Evolutionary conservation across 331 rosid species (phyloP), one percentile per base, ranked within the genome.

Genomic region (Rhamnella rubrinervis): DNA sequence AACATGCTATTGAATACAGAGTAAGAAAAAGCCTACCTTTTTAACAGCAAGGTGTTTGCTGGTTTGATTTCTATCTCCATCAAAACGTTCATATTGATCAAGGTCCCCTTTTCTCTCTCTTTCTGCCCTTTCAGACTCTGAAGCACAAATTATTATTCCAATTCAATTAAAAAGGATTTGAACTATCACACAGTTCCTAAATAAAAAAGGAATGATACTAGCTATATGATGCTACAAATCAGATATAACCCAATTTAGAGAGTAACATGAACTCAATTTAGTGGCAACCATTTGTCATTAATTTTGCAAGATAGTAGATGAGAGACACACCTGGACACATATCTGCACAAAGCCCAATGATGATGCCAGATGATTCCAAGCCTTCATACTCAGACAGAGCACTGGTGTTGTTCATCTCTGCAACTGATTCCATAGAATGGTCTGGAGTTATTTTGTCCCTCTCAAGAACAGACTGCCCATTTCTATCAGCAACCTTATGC

Each of bases 41-140:
- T 91, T 95, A 57, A 95, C 96, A 44, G 98, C 97, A 78, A 95
- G 96, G 68, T 74, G 63, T 70, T 84, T 75, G 85, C 82, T 83
- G 70, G 97, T 91, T 39, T 89, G 90, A 77, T 95, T 95, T 84
- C 98, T 89, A 80, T 95, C 97, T 44, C 98, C 97, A 58, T 85
- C 90, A 89, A 91, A 76, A 57, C 97, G 92, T 71, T 95, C 98
- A 83, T 85, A 88, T 49, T 61, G 90, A 73, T 95, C 98, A 65
- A 95, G 98, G 82, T 95, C 98, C 67, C 98, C 98, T 85, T 95
- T 95, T 72, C 98, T 85, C 80, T 95, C 98, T 63, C 98, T 92
- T 70, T 89, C 96, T 20, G 74, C 92, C 83, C 98, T 95, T 70
- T 95, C 98, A 16, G 96, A 81, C 77, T 87, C 98, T 91, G 86